Base-by-base conservation (phyloP, 225 moss, liverwort and hornwort species). In the Takakia lepidozioides region DNA sequence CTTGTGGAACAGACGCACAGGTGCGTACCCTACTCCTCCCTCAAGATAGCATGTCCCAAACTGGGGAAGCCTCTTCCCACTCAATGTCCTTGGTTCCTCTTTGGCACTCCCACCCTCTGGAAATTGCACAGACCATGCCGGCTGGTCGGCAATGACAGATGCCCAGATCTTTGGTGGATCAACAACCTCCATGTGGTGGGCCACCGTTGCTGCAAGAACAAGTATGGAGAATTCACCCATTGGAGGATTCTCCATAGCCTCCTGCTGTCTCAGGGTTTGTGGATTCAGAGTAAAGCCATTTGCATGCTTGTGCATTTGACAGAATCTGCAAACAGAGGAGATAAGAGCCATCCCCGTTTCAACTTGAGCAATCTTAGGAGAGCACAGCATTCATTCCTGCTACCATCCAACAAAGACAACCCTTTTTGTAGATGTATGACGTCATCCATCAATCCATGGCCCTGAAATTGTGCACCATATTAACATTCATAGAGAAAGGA, bases 151-250 rank as follows among this genome's bases (percentile, higher is more conserved):
- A 49, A 57, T 10, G 38, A 72, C 18, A 38, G 72, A 37, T 65
- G 49, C 55, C 60, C 78, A 59, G 27, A 92, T 79, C 43, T 82
- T 70, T 5, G 85, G 84, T 45, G 86, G 81, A 37, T 81, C 66
- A 21, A 75, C 73, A 4, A 89, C 81, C 63, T 86, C 74, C 48
- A 89, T 72, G 57, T 93, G 76, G 51, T 89, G 89, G 32, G 93
- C 93, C 41, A 74, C 86, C 48, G 93, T 73, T 25, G 93, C 89
- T 47, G 89, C 93, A 64, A 93, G 69, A 9, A 93, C 84, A 34
- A 86, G 81, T 48, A 86, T 55, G 8, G 89, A 86, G 26, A 82
- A 93, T 44, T 89, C 93, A 27, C 89, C 93, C 10, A 86, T 68
- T 18, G 71, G 39, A 4, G 83, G 78, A 44, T 75, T 72, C 40